Conservation (phyloP, 768 basidiomycete genomes). For the Suillus americanus region DNA sequence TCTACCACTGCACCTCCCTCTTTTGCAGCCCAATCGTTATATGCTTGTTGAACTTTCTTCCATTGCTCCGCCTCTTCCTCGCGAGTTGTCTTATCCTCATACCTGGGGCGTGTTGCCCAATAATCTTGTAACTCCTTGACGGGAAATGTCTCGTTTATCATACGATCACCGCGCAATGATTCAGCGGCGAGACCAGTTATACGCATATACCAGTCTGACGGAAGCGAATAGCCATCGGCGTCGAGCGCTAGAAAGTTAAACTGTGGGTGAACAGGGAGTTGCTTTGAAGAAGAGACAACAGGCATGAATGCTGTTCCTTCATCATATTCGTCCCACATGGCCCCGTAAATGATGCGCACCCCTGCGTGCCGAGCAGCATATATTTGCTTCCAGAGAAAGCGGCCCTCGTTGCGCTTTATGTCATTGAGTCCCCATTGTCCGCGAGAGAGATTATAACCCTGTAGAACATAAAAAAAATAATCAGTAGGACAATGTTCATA, state of each 20-base stretch:
- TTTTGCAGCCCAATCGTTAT: constrained; percentile 44
- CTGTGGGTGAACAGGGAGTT: constrained; percentile 59
- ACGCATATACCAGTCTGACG: constrained; percentile 86
- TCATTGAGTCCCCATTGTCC: constrained; percentile 75
- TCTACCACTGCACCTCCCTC: constrained; percentile 34
- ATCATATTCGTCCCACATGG: constrained; percentile 92
- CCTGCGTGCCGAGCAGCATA: constrained; percentile 64
- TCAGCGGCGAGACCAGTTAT: constrained; percentile 74
- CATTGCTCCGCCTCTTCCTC: constrained; percentile 25
- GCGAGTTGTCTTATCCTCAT: constrained; percentile 35
- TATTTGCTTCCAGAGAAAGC: constrained; percentile 78
- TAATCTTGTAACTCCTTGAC: constrained; percentile 74
- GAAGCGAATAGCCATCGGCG: constrained; percentile 73
- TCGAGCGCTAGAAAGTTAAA: constrained; percentile 72
- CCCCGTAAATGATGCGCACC: constrained; percentile 69
- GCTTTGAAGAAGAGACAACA: constrained; percentile 53
- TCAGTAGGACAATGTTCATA: constrained; percentile 1
- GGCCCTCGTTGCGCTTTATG: constrained; percentile 69
- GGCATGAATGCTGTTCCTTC: constrained; percentile 86
- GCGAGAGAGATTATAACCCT: constrained; percentile 72
- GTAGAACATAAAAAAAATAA: constrained; percentile 10
- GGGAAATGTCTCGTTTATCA: constrained; percentile 62
- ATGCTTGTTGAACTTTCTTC: constrained; percentile 25
- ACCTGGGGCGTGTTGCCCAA: constrained; percentile 63
- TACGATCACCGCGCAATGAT: constrained; percentile 62